Conservation (phyloP, 2,329 filamentous ascomycete genomes). For the Fusarium duplospermum region DNA sequence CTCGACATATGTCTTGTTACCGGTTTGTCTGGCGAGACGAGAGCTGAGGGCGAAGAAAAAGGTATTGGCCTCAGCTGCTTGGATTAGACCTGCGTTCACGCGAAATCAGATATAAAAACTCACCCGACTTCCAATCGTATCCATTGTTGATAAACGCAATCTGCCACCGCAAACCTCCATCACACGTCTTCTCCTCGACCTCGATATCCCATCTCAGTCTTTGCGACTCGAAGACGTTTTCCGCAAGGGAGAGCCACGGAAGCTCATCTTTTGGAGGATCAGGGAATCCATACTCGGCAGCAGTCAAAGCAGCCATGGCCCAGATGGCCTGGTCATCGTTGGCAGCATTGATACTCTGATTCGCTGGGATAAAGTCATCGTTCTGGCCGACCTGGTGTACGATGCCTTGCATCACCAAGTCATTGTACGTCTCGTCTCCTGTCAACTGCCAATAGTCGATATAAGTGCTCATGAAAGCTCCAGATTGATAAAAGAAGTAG, state of each 20-base stretch:
- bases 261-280: conserved; percentile 64
- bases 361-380: conserved; percentile 69
- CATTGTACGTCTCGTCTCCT: conserved; percentile 72
- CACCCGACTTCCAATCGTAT: conserved; percentile 79
- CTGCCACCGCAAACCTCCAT: conserved; percentile 77
- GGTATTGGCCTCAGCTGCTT: conserved; percentile 66
- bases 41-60: conserved; percentile 74
- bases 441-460: conserved; percentile 78
- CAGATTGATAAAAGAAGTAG: conserved; percentile 77
- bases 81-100: background rate
- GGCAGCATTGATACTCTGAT: conserved; percentile 67
- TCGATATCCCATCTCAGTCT: conserved; percentile 65
- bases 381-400: conserved; percentile 66
- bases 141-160: conserved; percentile 78
- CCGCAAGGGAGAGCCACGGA: conserved; percentile 72
- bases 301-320: conserved; percentile 75
- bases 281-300: conserved; percentile 72
- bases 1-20: conserved; percentile 71
- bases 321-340: conserved; percentile 80
- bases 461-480: conserved; percentile 74
- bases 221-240: conserved; percentile 61
- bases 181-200: conserved; percentile 70
- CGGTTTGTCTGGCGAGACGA: conserved; percentile 77
- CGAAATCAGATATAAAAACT: conserved; percentile 9
- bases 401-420: conserved; percentile 65